Evolutionary conservation across 176 grass and related monocot genomes (phyloP).

Genomic region (barley (Hordeum vulgare)): DNA sequence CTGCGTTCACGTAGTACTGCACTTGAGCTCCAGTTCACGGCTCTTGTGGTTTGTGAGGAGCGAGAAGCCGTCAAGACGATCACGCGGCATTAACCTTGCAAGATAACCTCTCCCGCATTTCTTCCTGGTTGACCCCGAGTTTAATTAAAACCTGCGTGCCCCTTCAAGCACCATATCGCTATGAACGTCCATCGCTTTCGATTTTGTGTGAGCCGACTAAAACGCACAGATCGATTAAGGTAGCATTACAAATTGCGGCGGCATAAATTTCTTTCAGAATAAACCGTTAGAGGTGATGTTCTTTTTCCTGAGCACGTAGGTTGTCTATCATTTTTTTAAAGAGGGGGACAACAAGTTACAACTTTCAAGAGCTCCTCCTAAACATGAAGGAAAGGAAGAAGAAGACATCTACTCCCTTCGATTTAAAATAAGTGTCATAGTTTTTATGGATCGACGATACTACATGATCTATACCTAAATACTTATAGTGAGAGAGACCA

Average conservation of each 20-base stretch:
- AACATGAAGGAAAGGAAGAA: too few species aligned
- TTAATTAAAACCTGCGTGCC: neutral
- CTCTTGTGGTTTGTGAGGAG: conserved; percentile 3
- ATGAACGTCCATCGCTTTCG: neutral
- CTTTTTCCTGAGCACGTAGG: too few species aligned
- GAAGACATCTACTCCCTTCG: too few species aligned
- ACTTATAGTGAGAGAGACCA: too few species aligned
- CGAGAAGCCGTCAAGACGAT: conserved; percentile 26
- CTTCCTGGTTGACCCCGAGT: neutral
- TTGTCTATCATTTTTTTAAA: too few species aligned
- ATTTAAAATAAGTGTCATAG: too few species aligned
- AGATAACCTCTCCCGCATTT: neutral
- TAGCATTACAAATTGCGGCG: neutral
- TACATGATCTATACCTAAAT: too few species aligned
- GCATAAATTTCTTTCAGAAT: too few species aligned
- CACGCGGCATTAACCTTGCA: neutral
- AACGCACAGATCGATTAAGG: neutral
- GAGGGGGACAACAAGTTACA: too few species aligned
- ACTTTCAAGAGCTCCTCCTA: too few species aligned
- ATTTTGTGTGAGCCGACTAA: neutral
- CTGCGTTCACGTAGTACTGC: neutral
- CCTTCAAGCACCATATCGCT: neutral
- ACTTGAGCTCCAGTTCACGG: neutral
- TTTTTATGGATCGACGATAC: too few species aligned
- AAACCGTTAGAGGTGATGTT: neutral